phyloP scores from a whole-genome alignment of 108 stramenopile genomes.

The Chaetoceros tenuissimus region DNA sequence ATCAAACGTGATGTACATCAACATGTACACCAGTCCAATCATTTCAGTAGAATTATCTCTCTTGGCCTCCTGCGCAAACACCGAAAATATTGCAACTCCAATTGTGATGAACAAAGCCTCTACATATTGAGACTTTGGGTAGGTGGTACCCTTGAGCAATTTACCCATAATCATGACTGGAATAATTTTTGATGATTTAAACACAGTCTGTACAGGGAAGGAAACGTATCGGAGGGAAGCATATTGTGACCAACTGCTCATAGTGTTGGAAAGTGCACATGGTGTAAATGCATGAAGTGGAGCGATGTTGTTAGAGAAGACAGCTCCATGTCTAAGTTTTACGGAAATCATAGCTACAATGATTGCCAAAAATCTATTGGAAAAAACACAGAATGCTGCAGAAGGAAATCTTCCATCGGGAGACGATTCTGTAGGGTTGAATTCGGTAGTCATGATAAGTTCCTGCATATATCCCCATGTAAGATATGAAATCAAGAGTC shows the following conservation, averaged over 20 bases:
- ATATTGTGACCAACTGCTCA: slow-evolving; percentile 96
- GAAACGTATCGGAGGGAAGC: slow-evolving; percentile 93
- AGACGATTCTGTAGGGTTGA: slow-evolving; percentile 60
- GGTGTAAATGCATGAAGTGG: slow-evolving; percentile 90
- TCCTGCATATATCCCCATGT: slow-evolving; percentile 99
- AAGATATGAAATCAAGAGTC: slow-evolving; percentile 83
- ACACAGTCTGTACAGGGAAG: slow-evolving; percentile 96
- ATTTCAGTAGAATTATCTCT: slow-evolving; percentile 57
- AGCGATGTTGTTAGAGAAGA: slow-evolving; percentile 73
- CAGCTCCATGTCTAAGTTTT: slow-evolving; percentile 63
- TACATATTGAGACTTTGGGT: slow-evolving; percentile 80
- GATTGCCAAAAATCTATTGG: slow-evolving; percentile 93
- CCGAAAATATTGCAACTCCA: slow-evolving; percentile 88
- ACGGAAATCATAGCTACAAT: slow-evolving; percentile 85
- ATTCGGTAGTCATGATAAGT: slow-evolving; percentile 91
- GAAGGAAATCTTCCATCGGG: slow-evolving; percentile 85
- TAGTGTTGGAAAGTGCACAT: slow-evolving; percentile 91
- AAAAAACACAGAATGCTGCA: slow-evolving; percentile 96
- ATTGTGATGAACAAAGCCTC: slow-evolving; percentile 89
- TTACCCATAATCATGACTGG: slow-evolving; percentile 99
- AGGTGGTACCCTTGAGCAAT: slow-evolving; percentile 79
- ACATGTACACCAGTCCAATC: slow-evolving; percentile 86
- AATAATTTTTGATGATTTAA: slow-evolving; percentile 96
- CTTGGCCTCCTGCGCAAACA: slow-evolving; percentile 53
- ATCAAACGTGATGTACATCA: slow-evolving; percentile 91